Evolutionary conservation across 495 filamentous ascomycete species (phyloP).

Genomic region (Terfezia boudieri): DNA sequence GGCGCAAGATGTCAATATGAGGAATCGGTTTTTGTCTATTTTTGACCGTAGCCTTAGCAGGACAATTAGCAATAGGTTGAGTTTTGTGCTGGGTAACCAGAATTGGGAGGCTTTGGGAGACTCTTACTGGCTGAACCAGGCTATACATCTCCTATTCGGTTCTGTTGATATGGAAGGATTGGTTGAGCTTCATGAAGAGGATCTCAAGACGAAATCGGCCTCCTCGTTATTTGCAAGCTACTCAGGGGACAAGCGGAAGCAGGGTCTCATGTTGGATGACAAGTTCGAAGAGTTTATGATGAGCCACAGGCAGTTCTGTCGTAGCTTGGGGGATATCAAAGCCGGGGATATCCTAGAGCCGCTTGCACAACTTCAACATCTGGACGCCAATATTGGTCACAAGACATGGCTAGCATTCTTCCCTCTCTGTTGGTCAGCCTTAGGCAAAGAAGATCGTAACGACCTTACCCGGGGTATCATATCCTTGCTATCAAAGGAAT

Average conservation of each 20-base stretch:
- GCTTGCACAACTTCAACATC: constrained; percentile 81
- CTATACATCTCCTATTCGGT: constrained; percentile 72
- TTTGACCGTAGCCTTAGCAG: constrained; percentile 81
- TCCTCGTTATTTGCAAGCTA: constrained; percentile 47
- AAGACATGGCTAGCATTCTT: constrained; percentile 80
- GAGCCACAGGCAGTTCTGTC: constrained; percentile 56
- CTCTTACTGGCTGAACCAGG: constrained; percentile 90
- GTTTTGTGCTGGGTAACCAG: constrained; percentile 75
- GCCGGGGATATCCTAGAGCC: constrained; percentile 75
- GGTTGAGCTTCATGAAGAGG: constrained; percentile 54
- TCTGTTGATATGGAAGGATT: constrained; percentile 64
- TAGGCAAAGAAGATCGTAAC: constrained; percentile 66
- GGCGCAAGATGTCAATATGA: constrained; percentile 89
- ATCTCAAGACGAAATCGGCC: constrained; percentile 53
- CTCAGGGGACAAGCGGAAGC: constrained; percentile 46
- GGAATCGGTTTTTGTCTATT: constrained; percentile 82
- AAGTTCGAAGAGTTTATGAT: constrained; percentile 60
- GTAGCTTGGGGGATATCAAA: constrained; percentile 61
- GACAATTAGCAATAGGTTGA: constrained; percentile 60
- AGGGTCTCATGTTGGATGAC: constrained; percentile 52
- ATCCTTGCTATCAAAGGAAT: constrained; percentile 72
- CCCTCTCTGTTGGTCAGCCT: constrained; percentile 76
- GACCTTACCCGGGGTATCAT: constrained; percentile 82
- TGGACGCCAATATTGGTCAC: constrained; percentile 55
- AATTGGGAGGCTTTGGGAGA: constrained; percentile 93